Conservation (phyloP, 1,284 basidiomycete species). For the Tilletia indica region DNA sequence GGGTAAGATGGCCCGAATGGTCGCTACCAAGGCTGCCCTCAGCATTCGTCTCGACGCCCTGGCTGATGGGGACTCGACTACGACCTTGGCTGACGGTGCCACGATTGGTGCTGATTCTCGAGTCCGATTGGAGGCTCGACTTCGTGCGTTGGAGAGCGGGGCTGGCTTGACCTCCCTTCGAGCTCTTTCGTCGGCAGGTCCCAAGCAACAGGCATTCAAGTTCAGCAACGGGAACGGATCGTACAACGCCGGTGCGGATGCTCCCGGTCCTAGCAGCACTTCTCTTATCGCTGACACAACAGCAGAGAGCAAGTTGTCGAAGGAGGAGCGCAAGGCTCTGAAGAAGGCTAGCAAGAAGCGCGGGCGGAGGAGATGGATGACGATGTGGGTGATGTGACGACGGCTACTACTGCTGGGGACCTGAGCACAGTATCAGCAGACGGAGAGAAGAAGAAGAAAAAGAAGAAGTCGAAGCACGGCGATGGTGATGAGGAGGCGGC, state of each 20-base stretch:
- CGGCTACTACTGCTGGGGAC: too few relatives aligned
- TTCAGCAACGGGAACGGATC: constrained; percentile 52
- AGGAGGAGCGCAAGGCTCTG: constrained; percentile 23
- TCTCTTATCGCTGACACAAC: constrained; percentile 60
- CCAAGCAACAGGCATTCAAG: constrained; percentile 32
- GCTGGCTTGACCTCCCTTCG: constrained; percentile 6
- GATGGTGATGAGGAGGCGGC: too few relatives aligned
- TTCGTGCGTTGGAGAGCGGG: constrained; percentile 55
- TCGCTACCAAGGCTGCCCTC: constrained; percentile 92
- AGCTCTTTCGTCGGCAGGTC: background rate
- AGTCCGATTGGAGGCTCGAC: constrained; percentile 87
- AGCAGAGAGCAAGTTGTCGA: constrained; percentile 40
- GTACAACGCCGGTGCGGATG: constrained; percentile 52
- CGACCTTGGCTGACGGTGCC: constrained; percentile 76
- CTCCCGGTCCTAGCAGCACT: constrained; percentile 25
- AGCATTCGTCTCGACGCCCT: constrained; percentile 96
- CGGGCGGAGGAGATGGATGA: constrained; percentile 8
- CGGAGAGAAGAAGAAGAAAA: too few relatives aligned
- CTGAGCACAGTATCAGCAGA: too few relatives aligned
- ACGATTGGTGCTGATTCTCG: constrained; percentile 89
- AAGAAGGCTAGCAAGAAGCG: constrained; percentile 20
- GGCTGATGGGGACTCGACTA: constrained; percentile 63
- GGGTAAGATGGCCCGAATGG: constrained; percentile 99
- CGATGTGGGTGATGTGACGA: background rate
- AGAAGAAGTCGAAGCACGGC: too few relatives aligned